Evolutionary conservation across 805 yeast species (phyloP), one percentile per base, ranked within the genome.

Genomic region (Lipomyces mesembrius): DNA sequence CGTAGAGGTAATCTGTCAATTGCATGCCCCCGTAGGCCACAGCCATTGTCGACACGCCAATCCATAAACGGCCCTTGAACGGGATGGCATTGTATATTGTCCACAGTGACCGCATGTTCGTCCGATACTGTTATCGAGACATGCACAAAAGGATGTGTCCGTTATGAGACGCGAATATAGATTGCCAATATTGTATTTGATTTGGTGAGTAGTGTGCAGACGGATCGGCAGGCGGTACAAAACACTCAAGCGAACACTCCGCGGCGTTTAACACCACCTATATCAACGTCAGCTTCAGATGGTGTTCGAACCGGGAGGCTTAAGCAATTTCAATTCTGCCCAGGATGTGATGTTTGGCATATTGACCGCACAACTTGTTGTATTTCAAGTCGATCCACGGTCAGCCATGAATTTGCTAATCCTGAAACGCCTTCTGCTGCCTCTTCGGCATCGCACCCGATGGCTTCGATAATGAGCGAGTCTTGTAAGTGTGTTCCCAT

Each of bases 21-120:
- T 43, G 27, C 71, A 68, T 59, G 17, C 71, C 71, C 20, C 76
- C 85, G 65, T 80, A 80, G 34, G 72, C 74, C 11, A 66, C 64
- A 2, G 57, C 64, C 74, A 71, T 71, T 3, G 73, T 71, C 25
- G 73, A 71, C 2, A 58, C 59, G 14, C 73, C 74, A 27, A 71
- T 65, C 74, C 74, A 71, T 27, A 71, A 51, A 9, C 74, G 65
- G 17, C 72, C 74, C 11, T 35, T 49, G 12, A 59, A 37, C 12
- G 74, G 74, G 14, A 71, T 59, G 34, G 69, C 57, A 52, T 63
- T 67, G 60, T 72, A 71, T 53, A 53, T 60, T 9, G 64, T 58
- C 68, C 70, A 71, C 39, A 71, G 58, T 20, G 72, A 68, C 32
- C 61, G n/a, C 71, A 65, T 65, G n/a, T 43, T n/a, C 14, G 9